Evolutionary conservation across 1,284 basidiomycete species (phyloP).

Genomic region (Anthracocystis walkeri): DNA sequence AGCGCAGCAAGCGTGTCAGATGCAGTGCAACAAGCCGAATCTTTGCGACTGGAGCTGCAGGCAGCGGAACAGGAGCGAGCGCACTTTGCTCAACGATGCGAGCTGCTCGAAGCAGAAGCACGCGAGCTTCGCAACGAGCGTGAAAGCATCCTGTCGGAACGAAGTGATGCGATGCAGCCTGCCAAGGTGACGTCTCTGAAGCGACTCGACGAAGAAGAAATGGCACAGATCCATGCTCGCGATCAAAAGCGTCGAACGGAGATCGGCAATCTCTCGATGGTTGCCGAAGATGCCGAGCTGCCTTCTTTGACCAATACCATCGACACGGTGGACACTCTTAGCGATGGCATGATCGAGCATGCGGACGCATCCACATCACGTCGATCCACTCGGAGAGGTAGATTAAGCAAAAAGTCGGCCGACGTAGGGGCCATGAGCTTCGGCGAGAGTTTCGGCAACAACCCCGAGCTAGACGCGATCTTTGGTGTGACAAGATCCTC

Average conservation of each 20-base stretch:
- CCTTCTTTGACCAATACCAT: constrained; percentile 15
- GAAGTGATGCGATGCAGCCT: neutral
- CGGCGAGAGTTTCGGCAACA: constrained; percentile 34
- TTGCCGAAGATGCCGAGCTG: constrained; percentile 30
- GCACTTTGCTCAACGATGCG: constrained; percentile 18
- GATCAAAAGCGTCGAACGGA: constrained; percentile 33
- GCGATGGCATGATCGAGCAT: constrained; percentile 10
- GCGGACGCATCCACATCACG: constrained; percentile 12
- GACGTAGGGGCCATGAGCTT: constrained; percentile 22
- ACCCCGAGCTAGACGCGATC: constrained; percentile 49
- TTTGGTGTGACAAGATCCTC: constrained; percentile 17
- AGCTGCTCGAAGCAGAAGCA: constrained; percentile 31
- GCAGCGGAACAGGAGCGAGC: constrained; percentile 16
- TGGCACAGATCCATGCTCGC: constrained; percentile 39
- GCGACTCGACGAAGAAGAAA: constrained; percentile 29
- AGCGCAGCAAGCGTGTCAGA: neutral
- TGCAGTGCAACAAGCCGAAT: constrained; percentile 15
- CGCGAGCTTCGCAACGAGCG: constrained; percentile 32
- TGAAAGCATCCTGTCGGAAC: constrained; percentile 11
- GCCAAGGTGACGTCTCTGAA: constrained; percentile 19
- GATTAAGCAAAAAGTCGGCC: constrained; percentile 9
- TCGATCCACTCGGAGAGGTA: constrained; percentile 7
- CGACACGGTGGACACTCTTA: constrained; percentile 16
- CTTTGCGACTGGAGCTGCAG: constrained; percentile 15
- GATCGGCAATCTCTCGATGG: constrained; percentile 25